Base-by-base conservation (phyloP, 495 filamentous ascomycete species). In the Penicillium cataractarum region DNA sequence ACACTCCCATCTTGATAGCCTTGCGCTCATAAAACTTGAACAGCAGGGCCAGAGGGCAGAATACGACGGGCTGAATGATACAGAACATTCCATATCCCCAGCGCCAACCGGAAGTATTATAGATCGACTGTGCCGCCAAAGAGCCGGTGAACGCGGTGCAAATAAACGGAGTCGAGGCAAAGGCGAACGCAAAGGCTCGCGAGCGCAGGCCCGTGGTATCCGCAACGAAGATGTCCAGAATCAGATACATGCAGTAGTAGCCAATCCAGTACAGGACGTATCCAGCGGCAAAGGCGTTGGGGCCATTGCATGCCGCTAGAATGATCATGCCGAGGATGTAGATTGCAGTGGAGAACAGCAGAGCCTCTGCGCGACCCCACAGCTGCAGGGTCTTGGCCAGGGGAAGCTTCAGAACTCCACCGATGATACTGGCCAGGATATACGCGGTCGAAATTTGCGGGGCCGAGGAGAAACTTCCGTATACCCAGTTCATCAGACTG, bases 351-450 rank as follows among this genome's bases (percentile, higher is more conserved):
- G 77, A 75, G 48, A 83, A 55, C 9, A 76, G 77, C 61, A 89
- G 84, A 31, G 76, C 82, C 62, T 84, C 74, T 62, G 83, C 62
- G 65, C 86, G 69, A 42, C 89, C 89, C 82, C 84, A 91, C 27
- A 89, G 76, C 68, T 91, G 88, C 54, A 91, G 72, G 31, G 89
- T 79, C 68, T 90, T 90, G 33, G 87, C 88, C 13, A 89, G 73
- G 6, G 88, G 82, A n/a, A 91, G 76, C 63, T 88, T 88, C n/a
- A 84, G 67, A 33, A 90, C 78, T 50, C 88, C 89, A 56, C 83
- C 85, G 58, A 91, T 83, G 53, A 91, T 84, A 69, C 64, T 76
- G 21, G 74, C 61, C 12, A 80, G 39, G 50, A 80, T 75, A 48
- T 68, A 71, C 9, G 77, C 64, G 0, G 75, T 77, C 4, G 71